Base-by-base conservation (phyloP, 108 stramenopile genomes). In the Fistulifera solaris region DNA sequence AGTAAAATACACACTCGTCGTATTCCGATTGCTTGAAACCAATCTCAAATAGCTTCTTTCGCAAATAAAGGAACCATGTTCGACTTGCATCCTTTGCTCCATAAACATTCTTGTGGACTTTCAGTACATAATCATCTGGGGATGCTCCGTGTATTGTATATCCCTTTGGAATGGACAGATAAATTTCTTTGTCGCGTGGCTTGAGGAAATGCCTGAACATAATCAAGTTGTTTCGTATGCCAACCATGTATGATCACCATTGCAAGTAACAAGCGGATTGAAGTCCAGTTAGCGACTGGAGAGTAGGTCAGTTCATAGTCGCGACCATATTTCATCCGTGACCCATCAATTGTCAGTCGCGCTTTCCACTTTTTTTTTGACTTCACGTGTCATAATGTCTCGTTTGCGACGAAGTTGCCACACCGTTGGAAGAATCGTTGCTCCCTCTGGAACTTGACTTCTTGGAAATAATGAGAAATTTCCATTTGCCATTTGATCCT, bases 1-100 rank as follows among this genome's bases (percentile, higher is more conserved):
- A 27, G 56, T 74, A 78, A 55, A 65, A 78, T 0, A 78, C 44
- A 43, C 72, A 75, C 43, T 76, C 63, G 48, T 81, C 76, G 39
- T 59, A 43, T 12, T 40, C 14, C 18, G 61, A 63, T 60, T 71
- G 66, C 8, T 21, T 45, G 57, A 73, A 73, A 16, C 62, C 67
- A 2, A 63, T 12, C 16, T 53, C 58, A 0, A 21, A 11, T 21
- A 61, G 22, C 25, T 42, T 62, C 35, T 40, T 71, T 46, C 0
- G 10, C 11, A 78, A 39, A 38, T 65, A 52, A 27, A 59, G 17
- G 46, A 71, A 63, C 73, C 73, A 78, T 21, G 70, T 52, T 35
- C 63, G 2, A 0, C 73, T 66, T n/a, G 73, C 72, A 24, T 69
- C 63, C 28, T 70, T 72, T 25, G 54, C 59, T 0, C 78, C 71